These are phyloP conservation scores for Podospora pseudoanserina DNA, from an alignment of 495 filamentous ascomycete species.

Conservation along the genomic window DNA sequence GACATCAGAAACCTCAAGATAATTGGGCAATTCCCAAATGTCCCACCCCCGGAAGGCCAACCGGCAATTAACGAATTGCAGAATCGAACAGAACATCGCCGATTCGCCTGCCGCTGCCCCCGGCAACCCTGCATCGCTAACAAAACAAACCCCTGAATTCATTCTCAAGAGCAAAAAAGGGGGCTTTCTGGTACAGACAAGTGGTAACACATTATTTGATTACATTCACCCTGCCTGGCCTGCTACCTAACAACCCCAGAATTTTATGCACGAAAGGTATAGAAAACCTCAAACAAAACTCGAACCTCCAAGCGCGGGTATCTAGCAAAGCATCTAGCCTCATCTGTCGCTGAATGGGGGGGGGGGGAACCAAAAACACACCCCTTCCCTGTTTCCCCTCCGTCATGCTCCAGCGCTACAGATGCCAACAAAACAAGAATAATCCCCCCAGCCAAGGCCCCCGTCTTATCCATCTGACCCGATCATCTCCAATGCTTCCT, in stretches of 20 bases:
- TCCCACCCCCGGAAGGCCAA: not conserved
- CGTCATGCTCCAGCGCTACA: not conserved
- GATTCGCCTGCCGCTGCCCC: slow-evolving; percentile 4
- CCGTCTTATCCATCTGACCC: not conserved
- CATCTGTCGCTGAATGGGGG: not conserved
- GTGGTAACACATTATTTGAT: not conserved
- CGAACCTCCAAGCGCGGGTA: not conserved
- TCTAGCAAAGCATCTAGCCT: not conserved
- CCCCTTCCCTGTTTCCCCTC: not conserved
- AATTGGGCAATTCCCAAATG: not conserved
- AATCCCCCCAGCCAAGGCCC: not conserved
- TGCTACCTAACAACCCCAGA: not conserved
- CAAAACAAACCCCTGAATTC: slow-evolving; percentile 9
- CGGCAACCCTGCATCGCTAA: not conserved
- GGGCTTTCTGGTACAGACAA: not conserved
- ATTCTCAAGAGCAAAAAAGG: not conserved
- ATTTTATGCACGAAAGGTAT: not conserved
- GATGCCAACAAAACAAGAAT: not conserved
- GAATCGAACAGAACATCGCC: slow-evolving; percentile 7
- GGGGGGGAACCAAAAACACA: not conserved
- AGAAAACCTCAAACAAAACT: not conserved
- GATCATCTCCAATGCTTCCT: not conserved
- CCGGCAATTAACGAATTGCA: not conserved
- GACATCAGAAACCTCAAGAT: slow-evolving; percentile 1
- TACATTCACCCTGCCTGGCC: not conserved